Conservation (phyloP, 2,329 filamentous ascomycete genomes). For the Sarocladiaceae sp. region DNA sequence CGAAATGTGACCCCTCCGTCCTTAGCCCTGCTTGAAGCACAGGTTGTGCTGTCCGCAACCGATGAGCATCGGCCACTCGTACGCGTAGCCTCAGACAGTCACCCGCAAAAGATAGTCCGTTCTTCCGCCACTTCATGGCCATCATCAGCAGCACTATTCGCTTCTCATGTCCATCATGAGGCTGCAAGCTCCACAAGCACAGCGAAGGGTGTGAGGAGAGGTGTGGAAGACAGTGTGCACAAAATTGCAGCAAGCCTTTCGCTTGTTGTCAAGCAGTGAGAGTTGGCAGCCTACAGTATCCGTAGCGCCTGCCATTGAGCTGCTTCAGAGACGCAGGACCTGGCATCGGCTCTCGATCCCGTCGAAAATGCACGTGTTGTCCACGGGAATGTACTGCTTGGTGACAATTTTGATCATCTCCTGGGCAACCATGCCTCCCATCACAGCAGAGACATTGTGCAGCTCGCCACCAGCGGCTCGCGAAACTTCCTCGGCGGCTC, state of each 20-base stretch:
- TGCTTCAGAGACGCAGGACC: conserved; percentile 42
- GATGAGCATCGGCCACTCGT: not conserved
- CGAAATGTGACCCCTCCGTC: conserved; percentile 7
- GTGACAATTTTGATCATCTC: conserved; percentile 89
- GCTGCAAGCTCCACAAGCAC: too few relatives aligned
- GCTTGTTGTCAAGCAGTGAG: too few relatives aligned
- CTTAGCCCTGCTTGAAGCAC: not conserved
- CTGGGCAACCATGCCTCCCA: conserved; percentile 91
- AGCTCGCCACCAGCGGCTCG: conserved; percentile 79
- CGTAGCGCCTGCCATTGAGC: not conserved
- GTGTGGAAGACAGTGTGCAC: too few relatives aligned
- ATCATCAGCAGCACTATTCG: too few relatives aligned
- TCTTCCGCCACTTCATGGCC: too few relatives aligned
- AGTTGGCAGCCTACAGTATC: too few relatives aligned
- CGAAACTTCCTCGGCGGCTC: conserved; percentile 60
- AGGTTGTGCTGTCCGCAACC: not conserved
- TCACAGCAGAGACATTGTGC: conserved; percentile 84
- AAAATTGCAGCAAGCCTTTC: too few relatives aligned
- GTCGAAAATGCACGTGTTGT: conserved; percentile 66
- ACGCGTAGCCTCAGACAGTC: too few relatives aligned
- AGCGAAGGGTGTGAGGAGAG: too few relatives aligned
- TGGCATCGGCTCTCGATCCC: conserved; percentile 58
- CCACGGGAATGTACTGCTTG: conserved; percentile 64
- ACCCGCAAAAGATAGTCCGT: too few relatives aligned
- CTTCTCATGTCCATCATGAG: too few relatives aligned